Conservation (phyloP, 2,329 filamentous ascomycete genomes). For the Fusarium kyushuense region DNA sequence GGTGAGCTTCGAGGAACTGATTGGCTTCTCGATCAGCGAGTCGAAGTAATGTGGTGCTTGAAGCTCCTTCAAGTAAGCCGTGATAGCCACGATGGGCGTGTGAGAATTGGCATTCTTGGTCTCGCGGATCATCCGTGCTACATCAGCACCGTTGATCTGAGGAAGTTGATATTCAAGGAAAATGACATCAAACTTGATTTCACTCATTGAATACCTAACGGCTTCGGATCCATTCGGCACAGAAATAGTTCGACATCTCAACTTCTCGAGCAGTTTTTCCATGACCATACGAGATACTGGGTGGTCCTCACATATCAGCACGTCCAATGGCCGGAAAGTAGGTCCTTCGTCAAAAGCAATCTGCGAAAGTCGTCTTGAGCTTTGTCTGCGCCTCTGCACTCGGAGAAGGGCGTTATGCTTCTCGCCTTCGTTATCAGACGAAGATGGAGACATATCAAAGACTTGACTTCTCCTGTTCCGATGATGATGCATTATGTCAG, state of each 20-base stretch:
- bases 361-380: conserved; percentile 92
- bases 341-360: conserved; percentile 88
- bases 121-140: conserved; percentile 97
- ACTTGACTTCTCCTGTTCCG: conserved; percentile 94
- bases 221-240: conserved; percentile 92
- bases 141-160: conserved; percentile 93
- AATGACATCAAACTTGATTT: conserved; percentile 98
- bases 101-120: conserved; percentile 95
- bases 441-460: conserved; percentile 96
- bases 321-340: conserved; percentile 88
- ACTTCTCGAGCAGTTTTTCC: conserved; percentile 95
- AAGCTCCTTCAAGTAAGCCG: conserved; percentile 96
- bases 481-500: conserved; percentile 79
- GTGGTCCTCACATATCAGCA: conserved; percentile 97
- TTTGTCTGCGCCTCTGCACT: conserved; percentile 93
- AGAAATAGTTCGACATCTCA: conserved; percentile 93
- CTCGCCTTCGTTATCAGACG: conserved; percentile 95
- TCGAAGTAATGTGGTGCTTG: conserved; percentile 97
- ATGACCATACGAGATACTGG: conserved; percentile 98
- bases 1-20: conserved; percentile 89
- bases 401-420: conserved; percentile 90
- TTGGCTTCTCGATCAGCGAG: conserved; percentile 94
- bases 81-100: conserved; percentile 96
- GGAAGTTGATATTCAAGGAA: conserved; percentile 98
- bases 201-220: conserved; percentile 91